Percentiles rank a stretch among this genome's conserved stretches.
Evolutionary conservation across 2,329 filamentous ascomycete genomes (phyloP).

Genomic region (Penicillium psychrosexuale): DNA sequence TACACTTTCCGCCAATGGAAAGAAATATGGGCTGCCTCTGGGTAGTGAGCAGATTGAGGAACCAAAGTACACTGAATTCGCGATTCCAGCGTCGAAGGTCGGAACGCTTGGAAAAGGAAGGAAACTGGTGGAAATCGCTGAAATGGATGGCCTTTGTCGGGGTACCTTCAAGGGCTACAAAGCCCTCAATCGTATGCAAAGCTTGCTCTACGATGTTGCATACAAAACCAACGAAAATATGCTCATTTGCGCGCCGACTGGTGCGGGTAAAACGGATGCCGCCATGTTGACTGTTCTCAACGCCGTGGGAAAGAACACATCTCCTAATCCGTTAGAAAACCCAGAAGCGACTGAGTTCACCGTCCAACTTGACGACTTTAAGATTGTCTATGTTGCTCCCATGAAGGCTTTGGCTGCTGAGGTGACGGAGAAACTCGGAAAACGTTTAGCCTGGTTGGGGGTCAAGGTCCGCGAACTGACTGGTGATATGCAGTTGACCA

Average conservation of each 20-base stretch:
- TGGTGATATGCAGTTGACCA: slow-evolving; percentile 98
- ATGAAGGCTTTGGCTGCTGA: slow-evolving; percentile 99
- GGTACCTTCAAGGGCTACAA: slow-evolving; percentile 95
- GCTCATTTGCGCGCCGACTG: slow-evolving; percentile 96
- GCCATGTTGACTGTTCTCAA: slow-evolving; percentile 96
- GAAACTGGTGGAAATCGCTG: slow-evolving; percentile 72
- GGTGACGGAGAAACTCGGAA: slow-evolving; percentile 90
- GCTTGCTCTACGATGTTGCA: slow-evolving; percentile 88
- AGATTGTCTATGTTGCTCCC: slow-evolving; percentile 96
- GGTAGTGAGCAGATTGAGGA: slow-evolving; percentile 70
- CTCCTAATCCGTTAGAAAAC: slow-evolving; percentile 74
- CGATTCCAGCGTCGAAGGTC: slow-evolving; percentile 76
- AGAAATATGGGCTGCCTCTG: slow-evolving; percentile 75
- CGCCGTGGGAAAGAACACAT: slow-evolving; percentile 78
- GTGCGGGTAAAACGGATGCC: slow-evolving; percentile 97
- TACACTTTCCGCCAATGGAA: slow-evolving; percentile 72
- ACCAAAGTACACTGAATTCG: slow-evolving; percentile 83
- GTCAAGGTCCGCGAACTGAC: slow-evolving; percentile 91
- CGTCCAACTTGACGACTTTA: slow-evolving; percentile 85
- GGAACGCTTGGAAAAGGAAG: slow-evolving; percentile 70
- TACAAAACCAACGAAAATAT: slow-evolving; percentile 98
- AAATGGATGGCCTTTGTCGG: slow-evolving; percentile 83
- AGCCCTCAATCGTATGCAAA: slow-evolving; percentile 95
- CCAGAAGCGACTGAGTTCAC: slow-evolving; percentile 72
- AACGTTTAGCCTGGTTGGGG: slow-evolving; percentile 87